phyloP scores from a whole-genome alignment of 202 grass and related monocot species.

The Hordeum pubiflorum region DNA sequence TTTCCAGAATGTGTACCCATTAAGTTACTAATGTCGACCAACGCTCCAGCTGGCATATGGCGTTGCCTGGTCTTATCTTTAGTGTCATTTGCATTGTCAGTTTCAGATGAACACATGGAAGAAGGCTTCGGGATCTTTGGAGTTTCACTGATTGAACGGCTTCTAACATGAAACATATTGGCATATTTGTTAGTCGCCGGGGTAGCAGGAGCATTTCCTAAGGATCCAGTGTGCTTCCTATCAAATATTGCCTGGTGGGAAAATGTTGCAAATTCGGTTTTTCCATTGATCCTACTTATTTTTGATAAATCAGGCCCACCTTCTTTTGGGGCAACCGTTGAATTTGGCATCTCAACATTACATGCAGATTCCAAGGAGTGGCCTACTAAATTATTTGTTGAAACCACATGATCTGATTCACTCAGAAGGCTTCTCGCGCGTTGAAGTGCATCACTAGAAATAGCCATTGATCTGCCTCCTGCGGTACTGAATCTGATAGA shows the following conservation, averaged over 20 bases:
- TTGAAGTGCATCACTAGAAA: constrained; percentile 63
- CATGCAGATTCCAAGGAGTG: constrained; percentile 9
- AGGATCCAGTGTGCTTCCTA: constrained; percentile 5
- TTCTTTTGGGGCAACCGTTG: constrained; percentile 29
- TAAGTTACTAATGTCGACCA: constrained; percentile 51
- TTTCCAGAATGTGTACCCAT: constrained; percentile 30
- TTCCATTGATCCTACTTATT: background rate
- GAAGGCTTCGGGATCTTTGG: constrained; percentile 28
- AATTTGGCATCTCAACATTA: constrained; percentile 31
- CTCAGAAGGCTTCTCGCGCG: constrained; percentile 70
- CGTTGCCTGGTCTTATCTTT: constrained; percentile 24
- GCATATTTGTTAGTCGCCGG: constrained; percentile 8
- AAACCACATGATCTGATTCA: constrained; percentile 33
- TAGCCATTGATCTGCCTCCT: constrained; percentile 49
- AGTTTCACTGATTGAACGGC: constrained; percentile 10
- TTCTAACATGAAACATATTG: constrained; percentile 9
- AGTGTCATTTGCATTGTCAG: background rate
- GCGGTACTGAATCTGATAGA: constrained; percentile 59
- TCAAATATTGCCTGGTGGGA: background rate
- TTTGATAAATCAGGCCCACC: constrained; percentile 20
- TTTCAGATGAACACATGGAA: constrained; percentile 33
- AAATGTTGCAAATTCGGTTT: constrained; percentile 1
- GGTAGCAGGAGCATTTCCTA: constrained; percentile 15
- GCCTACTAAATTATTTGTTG: constrained; percentile 20
- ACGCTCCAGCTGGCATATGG: constrained; percentile 30